Evolutionary conservation across 345 rosid species (phyloP), one percentile per base, ranked within the genome.

Genomic region (Reutealis trisperma): DNA sequence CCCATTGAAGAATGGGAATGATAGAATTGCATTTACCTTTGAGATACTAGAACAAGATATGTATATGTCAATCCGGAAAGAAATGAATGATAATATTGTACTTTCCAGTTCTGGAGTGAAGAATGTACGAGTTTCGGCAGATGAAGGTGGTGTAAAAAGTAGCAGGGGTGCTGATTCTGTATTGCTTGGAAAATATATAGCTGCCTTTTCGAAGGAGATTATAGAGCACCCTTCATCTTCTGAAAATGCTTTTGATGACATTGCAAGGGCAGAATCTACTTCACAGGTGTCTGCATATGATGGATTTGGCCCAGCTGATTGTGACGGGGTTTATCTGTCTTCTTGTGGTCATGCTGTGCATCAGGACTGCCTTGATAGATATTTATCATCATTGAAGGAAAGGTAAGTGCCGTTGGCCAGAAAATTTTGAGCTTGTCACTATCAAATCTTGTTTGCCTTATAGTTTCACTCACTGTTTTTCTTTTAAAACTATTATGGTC

Each of bases 331-430:
- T 80, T 82, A 86, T 86, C 87, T 93, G 72, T 93, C 95, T 47
- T 90, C 99, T 47, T 96, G 99, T 84, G 97, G 99, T 69, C 99
- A 96, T 90, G 91, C 97, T 27, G 98, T 96, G 78, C 99, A 96
- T 88, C 97, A 93, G 82, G 84, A 82, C 72, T 96, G 99, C 78
- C 93, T 91, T 66, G 92, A 92, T 72, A 92, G 94, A 49, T 96
- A 96, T 83, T 77, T 96, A 63, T 85, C 84, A n/a, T 96, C 97
- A 19, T 78, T 93, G 85, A 90, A 70, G 86, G 99, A 96, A 75
- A 92, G 98, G 98, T 84, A 78, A 81, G 87, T 84, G 47, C 30
- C 65, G 30, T 63, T 47, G 6, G 51, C 30, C 49, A 49, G 7
- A 57, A 37, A 44, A 25, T 47, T 19, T 45, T 12, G 21, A 58